Base-by-base conservation (phyloP, 441 rosid genomes). In the Erysimum cheiri region DNA sequence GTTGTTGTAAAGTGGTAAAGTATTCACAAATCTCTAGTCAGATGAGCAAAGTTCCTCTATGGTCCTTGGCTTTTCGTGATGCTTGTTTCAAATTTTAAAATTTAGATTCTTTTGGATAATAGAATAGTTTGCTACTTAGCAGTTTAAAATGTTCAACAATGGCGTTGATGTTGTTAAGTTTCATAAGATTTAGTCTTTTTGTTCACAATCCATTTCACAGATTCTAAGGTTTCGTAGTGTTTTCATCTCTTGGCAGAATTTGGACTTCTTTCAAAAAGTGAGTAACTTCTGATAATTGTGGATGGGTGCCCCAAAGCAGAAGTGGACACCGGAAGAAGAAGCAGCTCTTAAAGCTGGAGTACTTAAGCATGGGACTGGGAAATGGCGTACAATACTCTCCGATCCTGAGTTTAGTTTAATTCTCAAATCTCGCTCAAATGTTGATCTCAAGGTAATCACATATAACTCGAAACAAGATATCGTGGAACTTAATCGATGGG, bases 281-380 rank as follows among this genome's bases (percentile, higher is more conserved):
- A 31, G 39, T 26, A 40, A 19, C 54, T 64, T 50, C 39, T 60
- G n/a, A 39, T 41, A 60, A 49, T 17, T 8, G 70, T 67, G 71
- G 57, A 89, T 85, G 95, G 90, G 95, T 79, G 95, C 87, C 58
- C 90, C 85, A 72, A 89, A 89, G 88, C 83, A 87, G 79, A 89
- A 85, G 85, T 89, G 95, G 95, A 89, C 90, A 67, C 72, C 84
- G 3, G 87, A 85, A 69, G 95, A 89, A 85, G 92, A 84, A 82
- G 77, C 84, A 13, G 90, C 95, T 70, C 90, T 89, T 46, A 87
- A 82, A 81, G 85, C 90, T 68, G 92, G 92, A 70, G 90, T 89
- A 8, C 29, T 17, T 44, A 85, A 80, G 74, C 85, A 87, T 28
- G 89, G 92, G 47, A 77, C 83, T 0, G 92, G 92, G 0, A 87